Percentiles rank a stretch among this genome's conserved stretches.
phyloP scores from a whole-genome alignment of 208 protist genomes.

The Perkinsela sp. region DNA sequence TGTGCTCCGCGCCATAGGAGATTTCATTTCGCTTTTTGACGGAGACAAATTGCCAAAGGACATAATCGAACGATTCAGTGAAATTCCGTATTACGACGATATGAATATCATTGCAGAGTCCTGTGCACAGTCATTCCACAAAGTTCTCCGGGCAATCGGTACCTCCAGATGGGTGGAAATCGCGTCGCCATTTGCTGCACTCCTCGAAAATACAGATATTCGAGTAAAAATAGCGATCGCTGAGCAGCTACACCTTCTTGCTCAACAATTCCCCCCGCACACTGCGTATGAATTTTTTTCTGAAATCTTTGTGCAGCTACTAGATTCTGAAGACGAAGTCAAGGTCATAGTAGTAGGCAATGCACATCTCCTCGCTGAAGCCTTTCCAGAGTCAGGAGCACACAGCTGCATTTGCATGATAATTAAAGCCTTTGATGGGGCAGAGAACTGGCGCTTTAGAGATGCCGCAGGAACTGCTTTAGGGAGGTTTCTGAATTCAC shows the following conservation, averaged over 20 bases:
- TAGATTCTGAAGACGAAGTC: conserved; percentile 82
- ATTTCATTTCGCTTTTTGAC: conserved; percentile 61
- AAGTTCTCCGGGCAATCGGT: conserved; percentile 62
- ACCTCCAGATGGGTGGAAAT: conserved; percentile 48
- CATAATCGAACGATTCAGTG: conserved; percentile 54
- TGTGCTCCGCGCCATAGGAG: conserved; percentile 33
- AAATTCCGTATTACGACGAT: conserved; percentile 66
- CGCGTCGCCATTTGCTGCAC: conserved; percentile 54
- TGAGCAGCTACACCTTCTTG: conserved; percentile 59
- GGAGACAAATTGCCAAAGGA: conserved; percentile 33
- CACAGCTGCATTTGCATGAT: conserved; percentile 38
- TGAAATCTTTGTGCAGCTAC: conserved; percentile 63
- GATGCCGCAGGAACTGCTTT: conserved; percentile 63
- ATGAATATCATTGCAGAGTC: conserved; percentile 61
- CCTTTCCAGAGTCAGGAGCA: conserved; percentile 17
- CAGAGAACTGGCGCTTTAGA: conserved; percentile 72
- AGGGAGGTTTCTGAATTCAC: conserved; percentile 24
- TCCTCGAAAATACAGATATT: conserved; percentile 78
- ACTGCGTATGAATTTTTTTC: conserved; percentile 51
- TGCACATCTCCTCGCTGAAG: conserved; percentile 33
- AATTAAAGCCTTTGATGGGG: conserved; percentile 42
- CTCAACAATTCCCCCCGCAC: conserved; percentile 49
- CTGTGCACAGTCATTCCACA: conserved; percentile 74
- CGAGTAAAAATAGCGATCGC: conserved; percentile 77
- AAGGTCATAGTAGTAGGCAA: conserved; percentile 64